Base-by-base conservation (phyloP, 139 green algal genomes). In the Zygnema cylindricum region DNA sequence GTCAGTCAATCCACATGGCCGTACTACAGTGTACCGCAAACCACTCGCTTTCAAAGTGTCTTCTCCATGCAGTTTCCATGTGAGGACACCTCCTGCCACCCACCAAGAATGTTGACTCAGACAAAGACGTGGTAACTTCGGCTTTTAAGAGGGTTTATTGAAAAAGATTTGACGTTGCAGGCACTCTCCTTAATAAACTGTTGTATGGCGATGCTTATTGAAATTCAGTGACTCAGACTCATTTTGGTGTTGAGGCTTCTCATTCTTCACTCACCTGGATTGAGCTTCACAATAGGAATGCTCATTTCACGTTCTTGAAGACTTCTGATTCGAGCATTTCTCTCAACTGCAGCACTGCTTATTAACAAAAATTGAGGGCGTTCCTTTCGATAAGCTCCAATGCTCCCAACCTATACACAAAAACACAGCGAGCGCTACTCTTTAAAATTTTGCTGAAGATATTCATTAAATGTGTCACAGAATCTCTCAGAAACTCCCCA, bases 261-360 rank as follows among this genome's bases (percentile, higher is more conserved):
- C n/a, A n/a, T n/a, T n/a, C n/a, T n/a, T n/a, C 49, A 7, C 49
- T 63, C 3, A 92, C 88, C 84, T 57, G 88, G 88, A 49, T 92
- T 92, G 77, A 97, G 95, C 86, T 98, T 98, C 55, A 98, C 92
- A 55, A 94, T 94, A 11, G 98, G 96, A 1, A 97, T 96, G 1
- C 95, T 96, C 33, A 94, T 94, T 88, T 98, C 94, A 77, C 93
- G 43, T 32, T 94, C 86, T 21, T 96, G 55, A 42, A 94, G 69
- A 38, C 94, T 96, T 57, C 90, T 91, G 0, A 94, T 95, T 0
- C 95, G 93, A 86, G 95, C 93, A 55, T 92, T 94, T 0, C 96
- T 93, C 0, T 96, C 98, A 1, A 98, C 96, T 1, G 95, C 96
- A 41, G 94, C 93, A 23, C 86, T 94, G 89, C 89, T 94, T 30